A percentile compares a stretch with the other conserved stretches of the same genome.
Conservation (phyloP, 1,139 yeast species). For the Saccharomyces hybrid region DNA sequence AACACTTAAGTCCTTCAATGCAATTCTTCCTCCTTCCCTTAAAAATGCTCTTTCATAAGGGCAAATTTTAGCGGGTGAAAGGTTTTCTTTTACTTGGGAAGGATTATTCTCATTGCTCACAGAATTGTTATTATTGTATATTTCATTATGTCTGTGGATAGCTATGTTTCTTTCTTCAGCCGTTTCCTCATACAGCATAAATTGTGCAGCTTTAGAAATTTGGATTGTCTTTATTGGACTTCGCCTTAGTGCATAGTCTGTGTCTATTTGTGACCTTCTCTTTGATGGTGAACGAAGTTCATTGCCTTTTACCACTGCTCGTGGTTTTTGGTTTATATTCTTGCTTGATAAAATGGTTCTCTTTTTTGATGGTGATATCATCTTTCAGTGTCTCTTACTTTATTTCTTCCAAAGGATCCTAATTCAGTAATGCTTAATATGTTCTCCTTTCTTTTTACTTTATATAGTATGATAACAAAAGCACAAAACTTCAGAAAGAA, state of each 20-base stretch:
- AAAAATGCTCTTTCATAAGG: not conserved
- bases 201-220: constrained; percentile 6
- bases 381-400: not conserved
- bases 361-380: not conserved
- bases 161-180: constrained; percentile 15
- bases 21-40: constrained; percentile 4
- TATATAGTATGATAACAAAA: not conserved
- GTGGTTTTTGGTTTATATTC: not conserved
- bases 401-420: not conserved
- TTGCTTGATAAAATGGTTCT: not conserved
- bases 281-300: constrained; percentile 9
- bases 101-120: constrained; percentile 17
- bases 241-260: constrained; percentile 12
- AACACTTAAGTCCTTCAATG: constrained; percentile 19
- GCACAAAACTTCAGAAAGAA: not conserved
- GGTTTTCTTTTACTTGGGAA: constrained; percentile 15
- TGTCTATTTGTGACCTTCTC: constrained; percentile 10
- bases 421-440: not conserved
- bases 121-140: constrained; percentile 2
- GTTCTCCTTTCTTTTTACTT: not conserved
- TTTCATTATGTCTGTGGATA: constrained; percentile 12
- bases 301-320: not conserved
- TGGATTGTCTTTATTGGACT: constrained; percentile 13
- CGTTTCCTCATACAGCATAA: constrained; percentile 18
- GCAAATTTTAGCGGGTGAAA: constrained; percentile 11